Evolutionary conservation across 2,329 filamentous ascomycete genomes (phyloP).

Genomic region (Amauroascus verrucosus): DNA sequence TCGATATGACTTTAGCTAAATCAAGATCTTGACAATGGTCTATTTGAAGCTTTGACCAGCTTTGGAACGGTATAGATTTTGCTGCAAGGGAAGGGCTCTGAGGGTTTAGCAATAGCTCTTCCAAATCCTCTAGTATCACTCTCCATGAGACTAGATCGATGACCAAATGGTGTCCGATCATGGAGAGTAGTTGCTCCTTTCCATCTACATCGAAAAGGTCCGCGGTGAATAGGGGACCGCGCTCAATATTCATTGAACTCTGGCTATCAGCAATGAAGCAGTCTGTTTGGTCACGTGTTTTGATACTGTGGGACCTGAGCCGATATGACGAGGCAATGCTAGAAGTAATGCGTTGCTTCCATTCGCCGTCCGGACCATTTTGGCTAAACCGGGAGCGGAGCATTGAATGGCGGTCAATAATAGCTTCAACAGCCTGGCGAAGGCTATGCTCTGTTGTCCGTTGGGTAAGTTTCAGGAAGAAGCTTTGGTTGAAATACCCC

Average conservation of each 20-base stretch:
- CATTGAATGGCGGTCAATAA: constrained; percentile 21
- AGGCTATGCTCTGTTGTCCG: constrained; percentile 9
- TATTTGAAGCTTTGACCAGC: constrained; percentile 29
- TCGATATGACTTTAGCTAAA: constrained; percentile 19
- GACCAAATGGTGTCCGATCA: constrained; percentile 29
- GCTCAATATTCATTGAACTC: constrained; percentile 24
- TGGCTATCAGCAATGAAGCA: constrained; percentile 25
- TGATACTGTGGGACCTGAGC: constrained; percentile 24
- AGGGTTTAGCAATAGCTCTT: constrained; percentile 22
- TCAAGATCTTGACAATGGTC: constrained; percentile 19
- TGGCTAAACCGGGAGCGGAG: constrained; percentile 19
- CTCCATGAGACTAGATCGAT: constrained; percentile 18
- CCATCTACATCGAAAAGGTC: constrained; percentile 28
- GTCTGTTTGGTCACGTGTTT: constrained; percentile 20
- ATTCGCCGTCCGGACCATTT: constrained; percentile 23
- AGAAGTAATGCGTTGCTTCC: constrained; percentile 17
- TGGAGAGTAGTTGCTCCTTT: constrained; percentile 22
- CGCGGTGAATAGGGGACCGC: constrained; percentile 19
- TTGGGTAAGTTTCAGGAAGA: constrained; percentile 16
- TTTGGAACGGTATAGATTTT: constrained; percentile 31
- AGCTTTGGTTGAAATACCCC: constrained; percentile 22
- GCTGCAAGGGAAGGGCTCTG: constrained; percentile 24
- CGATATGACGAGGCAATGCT: constrained; percentile 26
- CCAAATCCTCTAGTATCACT: constrained; percentile 17
- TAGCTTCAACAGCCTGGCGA: constrained; percentile 12